Evolutionary conservation across 1,139 yeast genomes (phyloP), one percentile per base, ranked within the genome.

Genomic region (Kodamaea sp.): DNA sequence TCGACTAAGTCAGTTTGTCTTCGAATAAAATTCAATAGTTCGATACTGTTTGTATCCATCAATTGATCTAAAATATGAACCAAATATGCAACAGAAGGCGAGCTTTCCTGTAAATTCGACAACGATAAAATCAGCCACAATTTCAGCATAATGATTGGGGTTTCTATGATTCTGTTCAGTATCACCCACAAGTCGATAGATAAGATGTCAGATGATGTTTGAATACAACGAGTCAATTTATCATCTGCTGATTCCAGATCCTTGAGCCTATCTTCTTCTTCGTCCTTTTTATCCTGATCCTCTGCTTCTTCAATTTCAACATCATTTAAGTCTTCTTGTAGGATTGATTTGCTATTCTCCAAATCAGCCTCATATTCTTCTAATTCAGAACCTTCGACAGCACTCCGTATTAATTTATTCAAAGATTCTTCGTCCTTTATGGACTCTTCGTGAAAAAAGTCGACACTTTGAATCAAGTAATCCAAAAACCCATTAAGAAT

Each of bases 1-100:
- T 78, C 83, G 7, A 79, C 85, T 36, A 80, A 57, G 45, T 65
- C 63, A 0, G 62, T 58, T 51, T 78, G 81, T 30, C 69, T 63
- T 44, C 84, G 59, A 30, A 80, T 67, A 47, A 75, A 79, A 47
- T 78, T 75, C 41, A 79, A 60, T 43, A 78, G 65, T 44, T 70
- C 75, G 22, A 70, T 67, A 49, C 72, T 63, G 47, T 71, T 70
- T 8, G 73, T 60, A 36, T 70, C 75, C 73, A 71, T 65, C 36
- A 72, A 54, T 44, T 70, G 76, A 45, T 71, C 76, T 40, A 71
- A 55, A 25, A 72, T 67, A 36, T 65, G 74, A 24, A 70, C 65
- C 35, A 71, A 44, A 47, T 67, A 70, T 8, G 70, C 52, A 6
- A 68, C 73, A 9, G 67, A 54, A 0, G 75, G 75, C 23, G 66